Evolutionary conservation across 441 rosid genomes (phyloP).

Genomic region (Corymbia calophylla): DNA sequence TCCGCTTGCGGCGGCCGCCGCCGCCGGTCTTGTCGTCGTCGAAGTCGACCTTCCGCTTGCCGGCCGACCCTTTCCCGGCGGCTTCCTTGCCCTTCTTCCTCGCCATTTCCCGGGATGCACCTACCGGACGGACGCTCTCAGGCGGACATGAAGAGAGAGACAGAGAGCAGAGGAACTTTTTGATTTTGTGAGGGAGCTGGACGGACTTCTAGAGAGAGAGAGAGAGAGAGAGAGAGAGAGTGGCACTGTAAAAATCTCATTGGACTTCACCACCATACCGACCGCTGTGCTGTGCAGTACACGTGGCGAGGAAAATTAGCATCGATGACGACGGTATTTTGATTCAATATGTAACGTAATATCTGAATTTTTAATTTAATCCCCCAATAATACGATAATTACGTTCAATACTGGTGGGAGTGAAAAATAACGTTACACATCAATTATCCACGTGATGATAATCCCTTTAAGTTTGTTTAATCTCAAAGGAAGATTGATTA

Average conservation of each 20-base stretch:
- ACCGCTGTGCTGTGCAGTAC: not conserved
- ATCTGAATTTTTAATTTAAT: too few species aligned
- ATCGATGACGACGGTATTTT: fast-evolving
- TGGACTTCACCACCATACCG: not conserved
- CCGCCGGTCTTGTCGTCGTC: slow-evolving; percentile 35
- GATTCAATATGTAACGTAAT: too few species aligned
- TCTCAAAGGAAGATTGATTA: not conserved
- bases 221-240: not conserved
- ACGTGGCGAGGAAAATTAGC: not conserved
- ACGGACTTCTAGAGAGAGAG: not conserved
- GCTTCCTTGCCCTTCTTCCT: slow-evolving; percentile 28
- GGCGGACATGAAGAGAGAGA: not conserved
- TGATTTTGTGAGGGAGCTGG: not conserved
- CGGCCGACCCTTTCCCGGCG: slow-evolving; percentile 16
- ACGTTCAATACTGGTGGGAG: too few species aligned
- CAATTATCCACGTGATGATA: too few species aligned
- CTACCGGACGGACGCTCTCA: not conserved
- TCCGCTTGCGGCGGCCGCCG: slow-evolving; percentile 30
- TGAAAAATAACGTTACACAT: too few species aligned
- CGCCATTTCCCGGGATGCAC: slow-evolving; percentile 1
- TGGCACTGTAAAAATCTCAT: not conserved
- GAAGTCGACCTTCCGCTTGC: slow-evolving; percentile 33
- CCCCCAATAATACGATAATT: too few species aligned
- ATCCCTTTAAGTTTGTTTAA: too few species aligned
- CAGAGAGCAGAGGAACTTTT: not conserved